Conservation (phyloP, 805 yeast species). For the Saturnispora zaruensis region DNA sequence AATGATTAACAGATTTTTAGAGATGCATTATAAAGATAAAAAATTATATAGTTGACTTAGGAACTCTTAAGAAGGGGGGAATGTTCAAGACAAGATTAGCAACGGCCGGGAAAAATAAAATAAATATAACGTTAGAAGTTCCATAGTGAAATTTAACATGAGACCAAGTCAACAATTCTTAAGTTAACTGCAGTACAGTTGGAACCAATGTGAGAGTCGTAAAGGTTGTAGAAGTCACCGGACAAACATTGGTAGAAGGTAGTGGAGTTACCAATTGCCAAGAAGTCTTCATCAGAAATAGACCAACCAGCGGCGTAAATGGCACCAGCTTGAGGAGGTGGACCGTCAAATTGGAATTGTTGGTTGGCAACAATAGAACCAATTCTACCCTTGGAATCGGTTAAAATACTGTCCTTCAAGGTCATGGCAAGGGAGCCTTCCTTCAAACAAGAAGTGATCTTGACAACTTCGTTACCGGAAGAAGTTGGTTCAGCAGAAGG, state of each 20-base stretch:
- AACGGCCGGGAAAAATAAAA: background rate
- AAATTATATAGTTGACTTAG: background rate
- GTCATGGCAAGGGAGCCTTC: constrained; percentile 36
- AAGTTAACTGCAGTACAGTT: constrained; percentile 41
- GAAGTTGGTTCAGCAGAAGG: constrained; percentile 14
- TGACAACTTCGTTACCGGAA: constrained; percentile 13
- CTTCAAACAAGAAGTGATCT: constrained; percentile 28
- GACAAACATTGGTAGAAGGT: constrained; percentile 48
- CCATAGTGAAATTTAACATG: constrained; percentile 27
- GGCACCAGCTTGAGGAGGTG: constrained; percentile 56
- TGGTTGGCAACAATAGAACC: constrained; percentile 55
- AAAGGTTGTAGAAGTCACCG: constrained; percentile 52
- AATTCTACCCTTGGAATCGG: constrained; percentile 42
- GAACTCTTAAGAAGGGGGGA: background rate
- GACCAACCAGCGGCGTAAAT: constrained; percentile 47
- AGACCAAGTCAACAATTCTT: constrained; percentile 36
- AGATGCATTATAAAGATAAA: background rate
- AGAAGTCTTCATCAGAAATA: constrained; percentile 35
- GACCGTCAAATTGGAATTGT: constrained; percentile 61
- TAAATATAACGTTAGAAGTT: background rate
- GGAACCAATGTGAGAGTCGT: constrained; percentile 38
- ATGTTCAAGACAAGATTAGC: background rate
- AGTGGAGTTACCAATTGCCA: constrained; percentile 42
- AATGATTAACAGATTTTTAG: background rate
- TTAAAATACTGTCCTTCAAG: constrained; percentile 34